Evolutionary conservation across 768 basidiomycete species (phyloP).

Genomic region (Amanita exitialis): DNA sequence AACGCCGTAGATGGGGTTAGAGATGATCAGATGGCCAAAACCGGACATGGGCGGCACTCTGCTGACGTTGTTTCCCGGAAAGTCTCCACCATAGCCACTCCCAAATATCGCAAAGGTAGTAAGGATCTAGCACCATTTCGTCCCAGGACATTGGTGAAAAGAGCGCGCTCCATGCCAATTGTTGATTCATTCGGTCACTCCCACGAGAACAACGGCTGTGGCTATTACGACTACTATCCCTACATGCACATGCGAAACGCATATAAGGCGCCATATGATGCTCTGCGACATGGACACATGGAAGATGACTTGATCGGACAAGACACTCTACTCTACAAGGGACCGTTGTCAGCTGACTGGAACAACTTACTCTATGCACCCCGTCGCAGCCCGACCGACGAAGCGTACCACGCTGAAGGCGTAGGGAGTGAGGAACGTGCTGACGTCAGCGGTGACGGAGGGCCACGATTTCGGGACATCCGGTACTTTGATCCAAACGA

Average conservation of each 20-base stretch:
- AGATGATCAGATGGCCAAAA: background rate
- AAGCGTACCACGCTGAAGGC: background rate
- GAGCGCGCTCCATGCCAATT: background rate
- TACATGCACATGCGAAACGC: background rate
- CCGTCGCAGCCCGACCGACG: background rate
- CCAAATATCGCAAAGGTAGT: background rate
- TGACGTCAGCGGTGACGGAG: constrained; percentile 3
- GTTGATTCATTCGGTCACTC: background rate
- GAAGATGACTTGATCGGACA: background rate
- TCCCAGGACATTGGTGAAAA: background rate
- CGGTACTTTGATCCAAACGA: background rate
- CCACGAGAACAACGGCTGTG: background rate
- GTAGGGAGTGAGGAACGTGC: background rate
- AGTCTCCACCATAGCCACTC: background rate
- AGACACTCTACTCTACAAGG: background rate
- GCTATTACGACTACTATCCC: background rate
- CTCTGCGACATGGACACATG: background rate
- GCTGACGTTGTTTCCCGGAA: background rate
- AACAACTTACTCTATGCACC: background rate
- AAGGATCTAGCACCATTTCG: background rate
- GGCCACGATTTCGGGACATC: background rate
- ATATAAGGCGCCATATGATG: background rate
- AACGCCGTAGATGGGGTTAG: background rate
- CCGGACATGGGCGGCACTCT: background rate
- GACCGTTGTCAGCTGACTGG: background rate